Conservation (phyloP, 257 asterid species). For the Capsicum pubescens region DNA sequence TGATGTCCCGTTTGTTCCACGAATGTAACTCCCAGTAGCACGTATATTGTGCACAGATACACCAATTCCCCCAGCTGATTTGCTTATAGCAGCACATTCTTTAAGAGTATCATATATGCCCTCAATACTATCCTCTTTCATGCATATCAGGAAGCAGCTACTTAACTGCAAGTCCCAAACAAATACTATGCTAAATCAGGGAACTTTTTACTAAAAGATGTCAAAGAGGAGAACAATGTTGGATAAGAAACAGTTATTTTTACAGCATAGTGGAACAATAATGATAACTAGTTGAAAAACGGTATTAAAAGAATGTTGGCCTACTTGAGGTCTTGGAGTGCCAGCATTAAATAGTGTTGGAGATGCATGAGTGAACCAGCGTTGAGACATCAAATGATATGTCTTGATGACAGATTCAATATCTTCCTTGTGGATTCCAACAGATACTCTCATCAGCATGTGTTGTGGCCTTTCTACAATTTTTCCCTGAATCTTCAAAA, state of each 20-base stretch:
- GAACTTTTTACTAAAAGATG: not conserved
- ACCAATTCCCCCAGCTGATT: conserved; percentile 99
- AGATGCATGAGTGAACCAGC: conserved; percentile 98
- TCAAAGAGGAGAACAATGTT: not conserved
- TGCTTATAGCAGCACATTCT: conserved; percentile 99
- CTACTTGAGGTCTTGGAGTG: conserved; percentile 96
- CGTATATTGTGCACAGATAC: conserved; percentile 91
- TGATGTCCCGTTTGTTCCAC: conserved; percentile 96
- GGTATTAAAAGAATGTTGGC: conserved; percentile 21
- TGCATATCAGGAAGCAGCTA: conserved; percentile 93
- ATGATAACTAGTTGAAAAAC: conserved; percentile 9
- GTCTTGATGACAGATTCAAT: conserved; percentile 77
- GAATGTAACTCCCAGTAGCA: conserved; percentile 94
- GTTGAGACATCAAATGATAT: conserved; percentile 88
- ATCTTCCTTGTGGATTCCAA: conserved; percentile 88
- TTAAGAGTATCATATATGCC: conserved; percentile 93
- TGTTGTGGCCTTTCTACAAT: conserved; percentile 98
- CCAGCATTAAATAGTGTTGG: conserved; percentile 98
- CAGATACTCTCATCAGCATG: conserved; percentile 97
- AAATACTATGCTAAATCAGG: conserved; percentile 16
- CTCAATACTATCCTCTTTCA: conserved; percentile 98
- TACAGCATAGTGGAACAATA: not conserved
- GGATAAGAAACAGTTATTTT: not conserved
- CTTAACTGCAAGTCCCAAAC: conserved; percentile 62
- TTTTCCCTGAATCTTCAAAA: conserved; percentile 73